These are phyloP conservation scores for Lichtheimia corymbifera DNA, from an alignment of 371 early-diverging fungal species.

Conservation along the genomic window DNA sequence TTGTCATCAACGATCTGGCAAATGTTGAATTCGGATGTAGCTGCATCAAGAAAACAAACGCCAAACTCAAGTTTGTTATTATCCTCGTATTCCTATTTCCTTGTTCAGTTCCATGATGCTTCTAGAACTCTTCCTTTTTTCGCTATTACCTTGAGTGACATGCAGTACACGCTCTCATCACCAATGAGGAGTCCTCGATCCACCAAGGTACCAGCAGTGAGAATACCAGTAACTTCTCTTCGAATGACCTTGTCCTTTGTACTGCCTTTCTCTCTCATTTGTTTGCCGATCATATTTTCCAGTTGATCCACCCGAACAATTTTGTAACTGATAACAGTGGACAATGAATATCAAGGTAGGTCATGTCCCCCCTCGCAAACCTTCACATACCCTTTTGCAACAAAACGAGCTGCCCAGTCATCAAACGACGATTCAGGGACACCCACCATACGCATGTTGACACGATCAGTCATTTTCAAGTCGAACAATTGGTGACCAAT, in stretches of 20 bases:
- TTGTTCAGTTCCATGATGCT: too few species aligned
- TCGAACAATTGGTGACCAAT: conserved; percentile 98
- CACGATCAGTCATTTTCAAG: conserved; percentile 94
- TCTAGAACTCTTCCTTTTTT: too few species aligned
- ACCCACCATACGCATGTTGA: conserved; percentile 99
- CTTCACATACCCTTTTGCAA: conserved; percentile 84
- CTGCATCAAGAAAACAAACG: conserved; percentile 93
- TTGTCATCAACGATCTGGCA: conserved; percentile 84
- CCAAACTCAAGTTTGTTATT: conserved; percentile 61
- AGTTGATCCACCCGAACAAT: conserved; percentile 99
- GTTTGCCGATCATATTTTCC: conserved; percentile 96
- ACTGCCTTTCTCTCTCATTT: conserved; percentile 63
- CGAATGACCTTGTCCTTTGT: conserved; percentile 89
- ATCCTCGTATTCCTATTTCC: conserved; percentile 40
- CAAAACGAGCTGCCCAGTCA: conserved; percentile 95
- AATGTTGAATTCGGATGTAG: conserved; percentile 89
- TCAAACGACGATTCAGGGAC: conserved; percentile 97
- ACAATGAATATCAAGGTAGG: background rate
- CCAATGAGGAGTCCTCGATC: conserved; percentile 86
- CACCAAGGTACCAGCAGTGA: conserved; percentile 96
- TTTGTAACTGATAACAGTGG: conserved; percentile 56
- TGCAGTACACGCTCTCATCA: conserved; percentile 91
- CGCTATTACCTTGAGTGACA: conserved; percentile 78
- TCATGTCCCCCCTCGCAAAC: background rate
- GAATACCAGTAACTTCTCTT: conserved; percentile 92